These are phyloP conservation scores for Monosporozyma yasuniensis DNA, from an alignment of 805 yeast genomes.

Conservation along the genomic window DNA sequence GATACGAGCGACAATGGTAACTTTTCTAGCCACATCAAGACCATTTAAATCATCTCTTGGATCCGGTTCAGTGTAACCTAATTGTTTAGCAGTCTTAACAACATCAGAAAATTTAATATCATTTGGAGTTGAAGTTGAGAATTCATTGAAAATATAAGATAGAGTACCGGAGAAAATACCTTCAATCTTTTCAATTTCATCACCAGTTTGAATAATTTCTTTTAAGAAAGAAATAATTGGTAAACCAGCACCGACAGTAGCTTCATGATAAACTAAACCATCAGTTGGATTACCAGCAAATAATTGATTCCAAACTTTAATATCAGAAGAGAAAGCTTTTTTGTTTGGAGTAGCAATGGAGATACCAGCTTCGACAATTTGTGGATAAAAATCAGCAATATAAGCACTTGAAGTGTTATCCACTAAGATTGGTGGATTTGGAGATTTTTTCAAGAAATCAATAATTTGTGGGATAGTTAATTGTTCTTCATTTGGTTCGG, in stretches of 20 bases:
- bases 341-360: constrained; percentile 98
- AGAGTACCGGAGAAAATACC: constrained; percentile 96
- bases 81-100: constrained; percentile 75
- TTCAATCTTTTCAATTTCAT: constrained; percentile 80
- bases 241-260: constrained; percentile 97
- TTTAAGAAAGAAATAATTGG: constrained; percentile 85
- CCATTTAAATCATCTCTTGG: constrained; percentile 99
- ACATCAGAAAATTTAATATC: constrained; percentile 78
- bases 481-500: constrained; percentile 36
- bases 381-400: constrained; percentile 70
- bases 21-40: constrained; percentile 96
- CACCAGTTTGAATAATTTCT: constrained; percentile 89
- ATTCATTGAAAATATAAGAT: constrained; percentile 90
- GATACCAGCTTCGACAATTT: constrained; percentile 64
- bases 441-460: constrained; percentile 53
- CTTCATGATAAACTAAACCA: constrained; percentile 88
- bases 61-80: constrained; percentile 98
- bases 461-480: constrained; percentile 52
- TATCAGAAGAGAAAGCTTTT: constrained; percentile 83
- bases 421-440: constrained; percentile 70
- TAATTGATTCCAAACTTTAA: constrained; percentile 67
- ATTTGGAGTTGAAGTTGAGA: constrained; percentile 57
- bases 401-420: constrained; percentile 88
- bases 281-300: constrained; percentile 49
- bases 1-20: constrained; percentile 88